A percentile compares a stretch with the other conserved stretches of the same genome.
Evolutionary conservation across 768 basidiomycete species (phyloP).

Genomic region (Pulveroboletus sp.): DNA sequence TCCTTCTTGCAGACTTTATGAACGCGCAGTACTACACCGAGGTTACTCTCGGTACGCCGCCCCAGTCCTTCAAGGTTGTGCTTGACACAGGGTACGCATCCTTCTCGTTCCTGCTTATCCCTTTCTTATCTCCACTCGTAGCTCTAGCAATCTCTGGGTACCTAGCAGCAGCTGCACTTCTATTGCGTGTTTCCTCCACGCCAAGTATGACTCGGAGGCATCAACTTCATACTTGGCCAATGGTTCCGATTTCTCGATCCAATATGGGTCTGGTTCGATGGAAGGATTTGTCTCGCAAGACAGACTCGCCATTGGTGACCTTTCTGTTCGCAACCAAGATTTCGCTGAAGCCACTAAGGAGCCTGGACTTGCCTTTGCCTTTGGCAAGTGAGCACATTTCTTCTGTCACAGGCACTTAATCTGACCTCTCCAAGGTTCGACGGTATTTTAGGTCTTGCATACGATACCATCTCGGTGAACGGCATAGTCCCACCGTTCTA

Average conservation of each 20-base stretch:
- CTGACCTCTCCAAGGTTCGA: constrained; percentile 61
- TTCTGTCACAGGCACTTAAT: background rate
- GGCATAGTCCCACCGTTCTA: constrained; percentile 92
- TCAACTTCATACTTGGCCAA: constrained; percentile 90
- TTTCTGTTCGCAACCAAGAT: constrained; percentile 67
- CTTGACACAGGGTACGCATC: constrained; percentile 76
- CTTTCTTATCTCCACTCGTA: constrained; percentile 24
- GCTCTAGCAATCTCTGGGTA: constrained; percentile 93
- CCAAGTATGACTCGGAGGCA: constrained; percentile 77
- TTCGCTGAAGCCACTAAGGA: constrained; percentile 97
- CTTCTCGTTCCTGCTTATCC: constrained; percentile 18
- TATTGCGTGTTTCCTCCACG: constrained; percentile 90
- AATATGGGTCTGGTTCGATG: constrained; percentile 95
- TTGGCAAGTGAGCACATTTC: constrained; percentile 67
- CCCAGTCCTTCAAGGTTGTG: constrained; percentile 90
- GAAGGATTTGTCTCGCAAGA: constrained; percentile 94
- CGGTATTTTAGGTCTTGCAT: constrained; percentile 90
- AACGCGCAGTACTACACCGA: constrained; percentile 97
- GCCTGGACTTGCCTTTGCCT: constrained; percentile 95
- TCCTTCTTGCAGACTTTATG: constrained; percentile 72
- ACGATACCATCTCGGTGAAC: constrained; percentile 95
- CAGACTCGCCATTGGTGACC: constrained; percentile 72
- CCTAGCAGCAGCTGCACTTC: constrained; percentile 77
- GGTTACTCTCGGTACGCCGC: constrained; percentile 76
- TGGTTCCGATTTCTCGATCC: constrained; percentile 83